These are phyloP conservation scores for Xylaria scruposa DNA, from an alignment of 495 filamentous ascomycete species.

Conservation along the genomic window DNA sequence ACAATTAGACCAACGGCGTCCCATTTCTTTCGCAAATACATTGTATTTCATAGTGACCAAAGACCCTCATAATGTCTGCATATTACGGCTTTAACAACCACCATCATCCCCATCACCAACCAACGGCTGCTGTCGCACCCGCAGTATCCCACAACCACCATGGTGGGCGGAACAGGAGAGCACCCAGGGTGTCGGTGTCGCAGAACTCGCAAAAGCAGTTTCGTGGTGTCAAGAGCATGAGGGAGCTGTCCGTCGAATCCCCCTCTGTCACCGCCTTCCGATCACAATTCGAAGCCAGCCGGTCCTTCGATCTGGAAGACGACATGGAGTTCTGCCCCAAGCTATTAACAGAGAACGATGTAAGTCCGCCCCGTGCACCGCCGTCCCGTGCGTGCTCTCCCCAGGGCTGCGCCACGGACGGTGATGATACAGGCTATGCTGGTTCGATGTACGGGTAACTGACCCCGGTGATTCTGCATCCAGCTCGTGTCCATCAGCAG, in stretches of 20 bases:
- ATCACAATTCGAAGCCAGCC: conserved; percentile 84
- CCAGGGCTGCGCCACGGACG: not conserved
- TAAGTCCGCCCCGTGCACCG: conserved; percentile 60
- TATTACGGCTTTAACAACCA: conserved; percentile 76
- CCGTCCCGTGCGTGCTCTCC: conserved; percentile 1
- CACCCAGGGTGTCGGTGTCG: conserved; percentile 77
- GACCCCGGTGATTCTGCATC: conserved; percentile 32
- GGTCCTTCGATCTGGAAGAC: conserved; percentile 96
- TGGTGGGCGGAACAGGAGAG: conserved; percentile 84
- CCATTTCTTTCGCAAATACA: conserved; percentile 21
- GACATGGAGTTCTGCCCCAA: conserved; percentile 96
- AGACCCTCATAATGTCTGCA: conserved; percentile 69
- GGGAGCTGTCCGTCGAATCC: conserved; percentile 79
- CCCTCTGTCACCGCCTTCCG: conserved; percentile 77
- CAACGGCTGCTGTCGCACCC: conserved; percentile 57
- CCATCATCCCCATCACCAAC: conserved; percentile 65
- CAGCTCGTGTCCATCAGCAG: conserved; percentile 85
- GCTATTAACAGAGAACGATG: conserved; percentile 94
- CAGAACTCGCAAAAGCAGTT: conserved; percentile 84
- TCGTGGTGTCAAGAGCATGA: conserved; percentile 80
- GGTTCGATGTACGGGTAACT: conserved; percentile 14
- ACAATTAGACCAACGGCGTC: conserved; percentile 20
- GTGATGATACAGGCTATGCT: not conserved
- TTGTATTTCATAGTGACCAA: conserved; percentile 27
- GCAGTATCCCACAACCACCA: conserved; percentile 76